Conservation (phyloP, 345 rosid genomes). For the Dipteronia dyeriana region DNA sequence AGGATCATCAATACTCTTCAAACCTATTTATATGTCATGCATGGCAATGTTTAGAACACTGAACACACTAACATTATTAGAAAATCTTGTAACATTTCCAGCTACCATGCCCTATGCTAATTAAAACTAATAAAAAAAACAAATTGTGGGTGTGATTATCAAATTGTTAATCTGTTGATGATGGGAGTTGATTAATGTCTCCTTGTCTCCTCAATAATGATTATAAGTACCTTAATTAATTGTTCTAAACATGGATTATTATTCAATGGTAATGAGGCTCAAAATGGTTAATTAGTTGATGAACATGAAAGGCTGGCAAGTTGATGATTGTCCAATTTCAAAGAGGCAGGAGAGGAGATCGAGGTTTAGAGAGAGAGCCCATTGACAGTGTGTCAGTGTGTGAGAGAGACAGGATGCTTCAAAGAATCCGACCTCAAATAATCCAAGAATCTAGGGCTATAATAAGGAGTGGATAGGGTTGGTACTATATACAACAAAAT, state of each 20-base stretch:
- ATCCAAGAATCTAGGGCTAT: slow-evolving; percentile 23
- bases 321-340: slow-evolving; percentile 25
- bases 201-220: slow-evolving; percentile 45
- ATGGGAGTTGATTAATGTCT: neutral
- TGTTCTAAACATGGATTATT: slow-evolving; percentile 13
- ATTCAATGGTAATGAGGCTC: too few relatives aligned
- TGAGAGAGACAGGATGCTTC: slow-evolving; percentile 15
- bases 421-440: slow-evolving; percentile 7
- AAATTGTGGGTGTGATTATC: neutral
- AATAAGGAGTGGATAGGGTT: neutral
- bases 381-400: slow-evolving; percentile 12
- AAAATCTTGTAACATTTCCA: slow-evolving; percentile 33
- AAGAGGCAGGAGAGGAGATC: slow-evolving; percentile 4
- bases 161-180: neutral
- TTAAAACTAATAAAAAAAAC: neutral
- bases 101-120: neutral
- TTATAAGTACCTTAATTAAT: slow-evolving; percentile 8
- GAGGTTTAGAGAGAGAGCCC: neutral
- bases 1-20: neutral
- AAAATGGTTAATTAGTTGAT: too few relatives aligned
- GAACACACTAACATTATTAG: neutral
- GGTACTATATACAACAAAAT: neutral
- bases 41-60: slow-evolving; percentile 14
- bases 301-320: slow-evolving; percentile 49
- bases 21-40: slow-evolving; percentile 36